A percentile compares a stretch with the other conserved stretches of the same genome.
Conservation (phyloP, 1,284 basidiomycete species). For the Xanthoconium separans region DNA sequence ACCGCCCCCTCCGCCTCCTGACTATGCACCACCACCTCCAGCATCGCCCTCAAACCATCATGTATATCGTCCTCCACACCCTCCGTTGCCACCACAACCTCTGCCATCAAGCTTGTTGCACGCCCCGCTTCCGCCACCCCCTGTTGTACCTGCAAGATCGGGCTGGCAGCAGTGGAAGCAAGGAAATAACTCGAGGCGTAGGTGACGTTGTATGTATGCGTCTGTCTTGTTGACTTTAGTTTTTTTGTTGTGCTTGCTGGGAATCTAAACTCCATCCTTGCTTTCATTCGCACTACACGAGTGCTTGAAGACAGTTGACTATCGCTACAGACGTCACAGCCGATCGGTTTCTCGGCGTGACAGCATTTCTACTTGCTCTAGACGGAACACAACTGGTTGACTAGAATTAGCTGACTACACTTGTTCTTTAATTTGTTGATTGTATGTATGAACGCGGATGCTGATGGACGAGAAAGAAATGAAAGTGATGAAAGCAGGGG, state of each 20-base stretch:
- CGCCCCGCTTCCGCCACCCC: conserved; percentile 14
- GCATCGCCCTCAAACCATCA: conserved; percentile 18
- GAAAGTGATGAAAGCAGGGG: conserved; percentile 26
- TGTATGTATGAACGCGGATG: conserved; percentile 39
- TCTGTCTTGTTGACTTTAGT: neutral
- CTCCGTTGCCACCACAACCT: conserved; percentile 3
- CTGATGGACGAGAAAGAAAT: conserved; percentile 22
- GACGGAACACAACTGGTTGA: conserved; percentile 22
- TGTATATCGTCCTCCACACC: neutral
- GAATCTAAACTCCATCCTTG: neutral
- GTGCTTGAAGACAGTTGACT: neutral
- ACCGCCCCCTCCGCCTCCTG: conserved; percentile 32
- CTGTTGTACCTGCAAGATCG: conserved; percentile 23
- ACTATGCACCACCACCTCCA: conserved; percentile 4
- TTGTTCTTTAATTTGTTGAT: conserved; percentile 38
- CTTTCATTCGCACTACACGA: neutral
- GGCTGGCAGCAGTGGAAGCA: conserved; percentile 37
- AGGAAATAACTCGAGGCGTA: conserved; percentile 24
- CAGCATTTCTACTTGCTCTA: conserved; percentile 13
- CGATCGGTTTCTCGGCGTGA: conserved; percentile 7
- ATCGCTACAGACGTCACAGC: conserved; percentile 15
- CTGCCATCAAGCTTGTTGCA: conserved; percentile 7
- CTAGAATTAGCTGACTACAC: conserved; percentile 36
- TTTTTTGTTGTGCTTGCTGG: neutral
- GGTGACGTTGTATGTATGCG: conserved; percentile 11